Evolutionary conservation across 2,329 filamentous ascomycete species (phyloP).

Genomic region (Dothidotthia symphoricarpi): DNA sequence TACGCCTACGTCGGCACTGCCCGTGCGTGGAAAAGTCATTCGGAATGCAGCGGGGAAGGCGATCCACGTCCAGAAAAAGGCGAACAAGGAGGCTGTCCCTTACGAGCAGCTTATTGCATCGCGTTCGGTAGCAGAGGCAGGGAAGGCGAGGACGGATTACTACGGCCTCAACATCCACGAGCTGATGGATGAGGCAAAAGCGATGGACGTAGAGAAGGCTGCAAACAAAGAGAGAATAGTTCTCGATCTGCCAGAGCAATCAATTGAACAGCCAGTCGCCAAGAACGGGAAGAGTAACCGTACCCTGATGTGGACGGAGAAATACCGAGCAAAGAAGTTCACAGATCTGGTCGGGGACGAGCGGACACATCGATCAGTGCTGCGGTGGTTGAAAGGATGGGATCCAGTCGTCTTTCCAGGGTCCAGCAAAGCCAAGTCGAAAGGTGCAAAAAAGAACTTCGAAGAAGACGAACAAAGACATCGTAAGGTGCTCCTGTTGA

Average conservation of each 20-base stretch:
- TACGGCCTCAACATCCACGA: conserved; percentile 92
- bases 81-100: conserved; percentile 48
- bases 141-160: conserved; percentile 71
- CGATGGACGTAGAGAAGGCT: conserved; percentile 52
- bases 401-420: conserved; percentile 89
- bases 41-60: conserved; percentile 58
- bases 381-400: conserved; percentile 94
- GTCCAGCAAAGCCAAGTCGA: conserved; percentile 58
- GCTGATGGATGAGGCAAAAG: conserved; percentile 69
- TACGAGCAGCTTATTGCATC: conserved; percentile 68
- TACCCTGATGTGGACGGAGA: conserved; percentile 87
- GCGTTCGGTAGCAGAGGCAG: conserved; percentile 61
- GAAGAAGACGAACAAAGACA: conserved; percentile 71
- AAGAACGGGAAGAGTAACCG: conserved; percentile 32
- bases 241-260: conserved; percentile 30
- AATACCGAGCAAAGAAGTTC: conserved; percentile 89
- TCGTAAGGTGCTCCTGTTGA: conserved; percentile 83
- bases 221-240: conserved; percentile 22
- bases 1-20: conserved; percentile 15
- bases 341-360: conserved; percentile 94
- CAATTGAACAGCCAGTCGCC: conserved; percentile 39
- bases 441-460: conserved; percentile 46
- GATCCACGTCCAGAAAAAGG: conserved; percentile 57
- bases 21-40: conserved; percentile 22
- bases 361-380: conserved; percentile 81